Evolutionary conservation across 1,284 basidiomycete genomes (phyloP), one percentile per base, ranked within the genome.

Genomic region (Puccinia novopanici): DNA sequence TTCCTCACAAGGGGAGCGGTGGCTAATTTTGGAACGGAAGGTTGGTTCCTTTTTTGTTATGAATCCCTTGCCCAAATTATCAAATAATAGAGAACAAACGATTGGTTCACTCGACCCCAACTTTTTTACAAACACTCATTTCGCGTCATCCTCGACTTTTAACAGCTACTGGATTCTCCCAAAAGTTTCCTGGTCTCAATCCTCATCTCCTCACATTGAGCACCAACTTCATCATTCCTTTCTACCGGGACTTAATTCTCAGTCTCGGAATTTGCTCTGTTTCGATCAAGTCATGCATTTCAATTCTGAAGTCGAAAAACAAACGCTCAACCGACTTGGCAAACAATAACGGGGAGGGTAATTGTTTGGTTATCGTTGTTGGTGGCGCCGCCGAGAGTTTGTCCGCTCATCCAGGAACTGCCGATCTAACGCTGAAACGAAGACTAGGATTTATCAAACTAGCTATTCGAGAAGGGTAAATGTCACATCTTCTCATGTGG

Each of bases 381-480:
- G 96, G 96, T 2, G 97, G 96, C 17, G 97, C 97, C 0, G 92
- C 95, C 9, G 97, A 99, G 88, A 94, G 92, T 85, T 87, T 99
- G 83, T 92, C 91, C 83, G 96, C 96, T 8, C 92, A 91, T 84
- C 97, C 96, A 0, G 97, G 96, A 22, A 98, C 95, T 24, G 93
- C 93, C 57, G 94, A 98, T 87, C 86, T 99, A 85, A 98, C 95
- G 1, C 86, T 99, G 82, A 89, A 91, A 85, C 91, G 82, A 45
- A 80, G 85, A 50, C 75, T 84, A 45, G 82, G 67, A 30, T 99
- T 99, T 85, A 95, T 99, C 86, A 98, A 98, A 87, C 87, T 99
- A 81, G 97, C 96, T 0, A 95, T 99, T 77, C 91, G 92, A 81
- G 91, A 95, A 85, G 96, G 96, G 91, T 93, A 82, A 37, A 90